Evolutionary conservation across 495 filamentous ascomycete species (phyloP).

Genomic region (Tricharina praecox): DNA sequence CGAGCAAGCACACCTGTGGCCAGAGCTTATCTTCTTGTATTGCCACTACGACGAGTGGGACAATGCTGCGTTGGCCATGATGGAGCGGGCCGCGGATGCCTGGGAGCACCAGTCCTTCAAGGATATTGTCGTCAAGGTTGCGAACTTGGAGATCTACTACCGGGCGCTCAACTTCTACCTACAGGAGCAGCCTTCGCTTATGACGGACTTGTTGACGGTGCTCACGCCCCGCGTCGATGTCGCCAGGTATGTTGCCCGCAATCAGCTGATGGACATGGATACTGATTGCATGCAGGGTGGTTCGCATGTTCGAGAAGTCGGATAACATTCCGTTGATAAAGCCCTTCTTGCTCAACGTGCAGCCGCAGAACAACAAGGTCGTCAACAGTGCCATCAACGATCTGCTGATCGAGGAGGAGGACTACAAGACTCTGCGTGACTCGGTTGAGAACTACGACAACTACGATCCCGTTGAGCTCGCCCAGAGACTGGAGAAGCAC

Average conservation of each 20-base stretch:
- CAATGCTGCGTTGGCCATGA: constrained; percentile 95
- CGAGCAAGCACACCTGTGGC: constrained; percentile 94
- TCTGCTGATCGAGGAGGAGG: constrained; percentile 94
- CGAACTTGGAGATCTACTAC: constrained; percentile 98
- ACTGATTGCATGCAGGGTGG: constrained; percentile 38
- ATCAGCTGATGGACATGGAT: neutral
- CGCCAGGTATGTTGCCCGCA: constrained; percentile 40
- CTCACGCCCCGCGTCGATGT: constrained; percentile 90
- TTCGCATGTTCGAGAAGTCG: constrained; percentile 94
- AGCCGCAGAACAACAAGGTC: constrained; percentile 89
- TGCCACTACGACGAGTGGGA: constrained; percentile 98
- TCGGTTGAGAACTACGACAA: constrained; percentile 98
- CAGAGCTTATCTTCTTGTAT: constrained; percentile 96
- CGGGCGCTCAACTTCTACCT: constrained; percentile 95
- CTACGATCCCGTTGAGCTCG: constrained; percentile 92
- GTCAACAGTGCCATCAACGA: constrained; percentile 99
- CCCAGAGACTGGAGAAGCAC: constrained; percentile 83
- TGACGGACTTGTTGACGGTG: constrained; percentile 87
- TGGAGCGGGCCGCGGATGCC: constrained; percentile 94
- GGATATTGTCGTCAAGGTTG: constrained; percentile 94
- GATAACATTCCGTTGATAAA: constrained; percentile 98
- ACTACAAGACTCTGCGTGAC: constrained; percentile 95
- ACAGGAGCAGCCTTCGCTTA: constrained; percentile 82
- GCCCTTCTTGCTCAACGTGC: constrained; percentile 93
- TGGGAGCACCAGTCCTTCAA: constrained; percentile 99